Evolutionary conservation across 495 filamentous ascomycete species (phyloP), one percentile per base, ranked within the genome.

Genomic region (Hypoxylon trugodes): DNA sequence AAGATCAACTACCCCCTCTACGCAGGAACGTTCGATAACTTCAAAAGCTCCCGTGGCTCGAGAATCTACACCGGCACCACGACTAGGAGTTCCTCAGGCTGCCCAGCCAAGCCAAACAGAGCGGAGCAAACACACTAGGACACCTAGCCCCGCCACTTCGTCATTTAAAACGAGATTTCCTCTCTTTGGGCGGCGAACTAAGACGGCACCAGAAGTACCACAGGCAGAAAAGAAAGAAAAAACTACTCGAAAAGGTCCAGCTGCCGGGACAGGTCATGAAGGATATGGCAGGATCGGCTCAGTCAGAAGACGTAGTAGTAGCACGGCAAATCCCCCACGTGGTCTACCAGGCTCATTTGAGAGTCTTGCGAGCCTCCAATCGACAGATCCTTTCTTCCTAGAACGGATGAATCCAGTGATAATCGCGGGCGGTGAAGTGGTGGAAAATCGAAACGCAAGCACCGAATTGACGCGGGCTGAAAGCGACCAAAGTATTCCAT

Each of bases 231-330:
- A 78, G 50, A 81, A 73, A 41, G 81, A 86, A 16, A 89, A 86
- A 62, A 54, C 77, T 4, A 33, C 74, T 10, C 86, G 89, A 50
- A 96, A 94, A 74, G 96, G 95, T 0, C 95, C 95, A 13, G 84
- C 82, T 4, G 95, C 95, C 24, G 96, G 95, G 28, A 99, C 96
- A 26, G 95, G 95, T 1, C 92, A 98, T 74, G 95, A 98, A 78
- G 95, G 94, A 38, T 98, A 98, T 72, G 92, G 93, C 6, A 89
- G 85, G 2, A 69, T 96, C 85, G 81, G 83, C 24, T 70, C 76
- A 2, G 66, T 78, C 7, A 81, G 84, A 42, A 83, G 87, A 28
- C 82, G 87, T 32, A 90, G 87, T 62, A 84, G 78, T 36, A 85
- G 81, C 57, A 70, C 78, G 21, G 75, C 77, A 24, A 73, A 69